These are phyloP conservation scores for Saccharomycopsis sp. DNA, from an alignment of 805 yeast genomes.

Conservation along the genomic window DNA sequence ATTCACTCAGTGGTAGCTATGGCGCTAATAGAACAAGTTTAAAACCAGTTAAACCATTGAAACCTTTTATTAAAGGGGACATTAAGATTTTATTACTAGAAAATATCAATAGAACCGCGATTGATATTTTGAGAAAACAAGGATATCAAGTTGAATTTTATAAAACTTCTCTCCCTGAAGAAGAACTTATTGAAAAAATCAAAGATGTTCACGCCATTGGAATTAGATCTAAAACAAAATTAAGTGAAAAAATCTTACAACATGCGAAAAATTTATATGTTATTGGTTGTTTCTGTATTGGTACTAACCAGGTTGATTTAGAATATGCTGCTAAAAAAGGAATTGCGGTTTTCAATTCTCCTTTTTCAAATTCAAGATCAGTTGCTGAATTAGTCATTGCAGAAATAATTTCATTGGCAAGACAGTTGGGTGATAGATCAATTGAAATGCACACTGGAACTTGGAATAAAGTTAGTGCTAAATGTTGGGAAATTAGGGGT, in stretches of 20 bases:
- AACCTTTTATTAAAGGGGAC: constrained; percentile 94
- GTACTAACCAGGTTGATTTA: constrained; percentile 95
- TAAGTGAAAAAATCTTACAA: constrained; percentile 68
- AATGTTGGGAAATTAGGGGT: constrained; percentile 99
- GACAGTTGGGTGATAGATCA: constrained; percentile 96
- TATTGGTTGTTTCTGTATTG: constrained; percentile 98
- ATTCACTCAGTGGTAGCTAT: constrained; percentile 30
- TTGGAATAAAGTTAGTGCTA: constrained; percentile 93
- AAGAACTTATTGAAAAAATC: constrained; percentile 89
- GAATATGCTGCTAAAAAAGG: constrained; percentile 89
- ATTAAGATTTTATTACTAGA: constrained; percentile 86
- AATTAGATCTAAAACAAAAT: constrained; percentile 92
- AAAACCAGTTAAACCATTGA: constrained; percentile 63
- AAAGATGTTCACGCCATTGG: constrained; percentile 94
- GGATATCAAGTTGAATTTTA: constrained; percentile 96
- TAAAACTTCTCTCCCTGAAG: constrained; percentile 85
- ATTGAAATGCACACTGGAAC: constrained; percentile 93
- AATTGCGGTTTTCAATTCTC: constrained; percentile 95
- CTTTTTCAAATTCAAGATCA: constrained; percentile 96
- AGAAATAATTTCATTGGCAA: constrained; percentile 86
- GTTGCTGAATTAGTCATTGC: constrained; percentile 97
- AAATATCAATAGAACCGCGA: constrained; percentile 90
- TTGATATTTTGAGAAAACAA: constrained; percentile 74
- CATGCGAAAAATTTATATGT: constrained; percentile 87
- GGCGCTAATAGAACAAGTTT: constrained; percentile 35